Percentiles rank a stretch among this genome's conserved stretches.
These are phyloP conservation scores for Lipomyces spencermartinsiae DNA, from an alignment of 805 yeast genomes.

Conservation along the genomic window DNA sequence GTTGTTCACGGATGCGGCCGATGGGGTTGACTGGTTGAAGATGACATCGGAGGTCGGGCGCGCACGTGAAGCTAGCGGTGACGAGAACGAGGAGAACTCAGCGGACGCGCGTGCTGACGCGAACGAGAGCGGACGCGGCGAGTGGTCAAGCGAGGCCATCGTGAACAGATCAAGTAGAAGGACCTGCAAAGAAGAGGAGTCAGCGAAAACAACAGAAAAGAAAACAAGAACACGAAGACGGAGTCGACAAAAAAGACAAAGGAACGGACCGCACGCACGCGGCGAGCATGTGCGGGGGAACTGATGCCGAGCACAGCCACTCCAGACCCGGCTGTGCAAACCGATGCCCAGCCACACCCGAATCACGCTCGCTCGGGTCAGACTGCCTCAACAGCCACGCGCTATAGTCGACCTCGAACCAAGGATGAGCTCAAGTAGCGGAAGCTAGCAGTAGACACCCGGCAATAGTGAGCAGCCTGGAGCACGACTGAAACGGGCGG, in stretches of 20 bases:
- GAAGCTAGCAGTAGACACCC: background rate
- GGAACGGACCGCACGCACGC: too few species aligned
- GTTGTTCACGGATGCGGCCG: slow-evolving; percentile 8
- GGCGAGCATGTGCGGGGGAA: too few species aligned
- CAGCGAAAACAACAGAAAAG: slow-evolving; percentile 25
- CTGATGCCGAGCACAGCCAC: background rate
- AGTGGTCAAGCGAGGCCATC: slow-evolving; percentile 21
- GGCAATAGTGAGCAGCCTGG: background rate
- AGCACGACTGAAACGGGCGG: background rate
- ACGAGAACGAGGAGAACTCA: slow-evolving; percentile 23
- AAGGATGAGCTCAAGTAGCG: background rate
- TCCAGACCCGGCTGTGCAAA: too few species aligned
- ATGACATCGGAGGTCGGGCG: slow-evolving; percentile 24
- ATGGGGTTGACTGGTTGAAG: slow-evolving; percentile 1
- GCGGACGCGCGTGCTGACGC: slow-evolving; percentile 9
- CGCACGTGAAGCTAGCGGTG: slow-evolving; percentile 13
- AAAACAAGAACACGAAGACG: slow-evolving; percentile 10
- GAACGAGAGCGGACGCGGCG: slow-evolving; percentile 18
- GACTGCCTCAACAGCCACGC: too few species aligned
- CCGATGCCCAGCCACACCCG: too few species aligned
- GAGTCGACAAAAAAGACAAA: too few species aligned
- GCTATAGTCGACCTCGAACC: background rate
- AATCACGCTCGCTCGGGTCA: too few species aligned
- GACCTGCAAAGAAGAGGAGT: slow-evolving; percentile 36
- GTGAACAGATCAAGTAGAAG: slow-evolving; percentile 21